phyloP scores from a whole-genome alignment of 2,329 filamentous ascomycete species.

The Ophiocordyceps camponoti-saundersi region DNA sequence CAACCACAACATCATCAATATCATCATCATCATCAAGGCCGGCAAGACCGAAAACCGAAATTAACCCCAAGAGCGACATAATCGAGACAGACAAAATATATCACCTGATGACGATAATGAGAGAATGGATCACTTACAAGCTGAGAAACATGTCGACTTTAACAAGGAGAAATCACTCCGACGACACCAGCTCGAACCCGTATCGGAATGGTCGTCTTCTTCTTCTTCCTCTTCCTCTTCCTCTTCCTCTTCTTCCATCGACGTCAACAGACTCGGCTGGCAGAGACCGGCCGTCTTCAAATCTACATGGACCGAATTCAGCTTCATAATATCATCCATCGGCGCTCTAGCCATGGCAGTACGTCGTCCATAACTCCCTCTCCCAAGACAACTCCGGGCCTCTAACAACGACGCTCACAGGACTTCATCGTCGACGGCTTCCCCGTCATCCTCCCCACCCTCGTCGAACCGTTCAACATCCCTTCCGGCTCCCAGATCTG shows the following conservation, averaged over 20 bases:
- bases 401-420: too few species aligned
- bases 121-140: background rate
- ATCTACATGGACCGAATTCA: background rate
- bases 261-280: background rate
- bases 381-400: too few species aligned
- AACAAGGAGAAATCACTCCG: too few species aligned
- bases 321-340: background rate
- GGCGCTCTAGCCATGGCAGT: background rate
- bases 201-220: too few species aligned
- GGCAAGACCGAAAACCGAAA: too few species aligned
- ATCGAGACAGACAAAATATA: too few species aligned
- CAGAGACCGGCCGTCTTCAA: background rate
- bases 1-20: too few species aligned
- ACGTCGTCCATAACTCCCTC: background rate
- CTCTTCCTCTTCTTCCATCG: too few species aligned
- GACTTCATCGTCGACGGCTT: constrained; percentile 50
- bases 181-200: too few species aligned
- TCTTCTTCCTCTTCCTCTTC: too few species aligned
- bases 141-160: background rate
- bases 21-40: too few species aligned
- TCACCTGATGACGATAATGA: background rate
- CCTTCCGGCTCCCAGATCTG: constrained; percentile 42
- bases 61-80: too few species aligned
- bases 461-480: constrained; percentile 46
- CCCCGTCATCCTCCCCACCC: constrained; percentile 50